A percentile compares a stretch with the other conserved stretches of the same genome.
phyloP scores from a whole-genome alignment of 2,329 filamentous ascomycete genomes.

The Aaosphaeria arxii region DNA sequence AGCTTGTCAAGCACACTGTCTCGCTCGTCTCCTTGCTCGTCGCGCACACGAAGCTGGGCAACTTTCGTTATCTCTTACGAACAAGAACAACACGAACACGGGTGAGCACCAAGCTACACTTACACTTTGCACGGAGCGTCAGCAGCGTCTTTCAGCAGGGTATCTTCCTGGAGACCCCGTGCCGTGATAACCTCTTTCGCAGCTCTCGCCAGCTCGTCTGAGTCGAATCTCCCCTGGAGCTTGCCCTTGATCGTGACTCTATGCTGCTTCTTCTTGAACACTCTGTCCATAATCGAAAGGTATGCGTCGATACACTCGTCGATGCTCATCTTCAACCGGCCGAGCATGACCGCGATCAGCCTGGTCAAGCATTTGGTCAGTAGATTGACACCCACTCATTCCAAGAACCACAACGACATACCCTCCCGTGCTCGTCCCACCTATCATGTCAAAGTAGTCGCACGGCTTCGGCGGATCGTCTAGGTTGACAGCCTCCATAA shows the following conservation, averaged over 20 bases:
- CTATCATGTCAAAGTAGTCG: constrained; percentile 19
- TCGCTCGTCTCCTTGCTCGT: constrained; percentile 7
- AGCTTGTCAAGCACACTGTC: constrained; percentile 9
- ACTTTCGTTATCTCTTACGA: not conserved
- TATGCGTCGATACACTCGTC: constrained; percentile 9
- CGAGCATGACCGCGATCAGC: constrained; percentile 11
- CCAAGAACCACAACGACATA: not conserved
- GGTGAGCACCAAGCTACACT: not conserved
- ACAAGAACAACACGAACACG: not conserved
- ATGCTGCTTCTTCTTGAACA: constrained; percentile 10
- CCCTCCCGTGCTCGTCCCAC: constrained; percentile 17
- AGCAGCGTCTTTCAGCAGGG: constrained; percentile 5
- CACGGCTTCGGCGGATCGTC: constrained; percentile 10
- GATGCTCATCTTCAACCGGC: constrained; percentile 7
- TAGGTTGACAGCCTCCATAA: constrained; percentile 13
- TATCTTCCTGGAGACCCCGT: constrained; percentile 8
- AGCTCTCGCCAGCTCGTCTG: constrained; percentile 10
- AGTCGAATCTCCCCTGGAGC: constrained; percentile 14
- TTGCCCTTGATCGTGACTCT: constrained; percentile 9
- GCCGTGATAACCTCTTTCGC: constrained; percentile 10
- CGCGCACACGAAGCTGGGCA: constrained; percentile 8
- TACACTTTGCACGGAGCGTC: constrained; percentile 7
- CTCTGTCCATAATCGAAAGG: constrained; percentile 3
- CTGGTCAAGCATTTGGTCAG: constrained; percentile 3
- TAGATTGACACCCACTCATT: not conserved